Percentiles rank a stretch among this genome's conserved stretches.
Evolutionary conservation across 495 filamentous ascomycete genomes (phyloP).

Genomic region (Tuber calosporum): DNA sequence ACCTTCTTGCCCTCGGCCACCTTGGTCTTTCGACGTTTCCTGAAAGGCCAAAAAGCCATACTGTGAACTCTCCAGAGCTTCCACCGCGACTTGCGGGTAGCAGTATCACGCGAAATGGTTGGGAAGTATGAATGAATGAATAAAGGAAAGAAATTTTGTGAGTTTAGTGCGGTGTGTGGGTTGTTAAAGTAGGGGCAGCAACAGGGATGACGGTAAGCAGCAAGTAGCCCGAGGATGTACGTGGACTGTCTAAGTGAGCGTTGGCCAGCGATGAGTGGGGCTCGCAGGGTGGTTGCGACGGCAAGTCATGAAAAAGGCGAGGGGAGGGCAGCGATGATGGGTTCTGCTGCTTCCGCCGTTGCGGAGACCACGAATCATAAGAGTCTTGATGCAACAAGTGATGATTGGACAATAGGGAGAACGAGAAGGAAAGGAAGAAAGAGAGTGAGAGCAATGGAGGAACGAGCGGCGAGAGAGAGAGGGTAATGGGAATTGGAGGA

Average conservation of each 20-base stretch:
- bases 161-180: slow-evolving; percentile 9
- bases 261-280: slow-evolving; percentile 35
- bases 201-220: slow-evolving; percentile 14
- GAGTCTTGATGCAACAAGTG: not conserved
- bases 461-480: not conserved
- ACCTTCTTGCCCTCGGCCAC: slow-evolving; percentile 31
- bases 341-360: slow-evolving; percentile 23
- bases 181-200: slow-evolving; percentile 2
- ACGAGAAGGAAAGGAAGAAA: not conserved
- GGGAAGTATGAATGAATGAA: slow-evolving; percentile 23
- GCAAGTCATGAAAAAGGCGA: slow-evolving; percentile 31
- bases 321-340: slow-evolving; percentile 34
- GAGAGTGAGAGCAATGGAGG: slow-evolving; percentile 1
- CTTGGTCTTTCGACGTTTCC: slow-evolving; percentile 39
- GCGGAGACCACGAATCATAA: slow-evolving; percentile 37
- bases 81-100: slow-evolving; percentile 30
- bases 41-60: slow-evolving; percentile 41
- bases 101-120: slow-evolving; percentile 33
- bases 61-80: slow-evolving; percentile 32
- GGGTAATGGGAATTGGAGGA: not conserved
- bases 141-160: slow-evolving; percentile 19
- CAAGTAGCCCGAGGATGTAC: slow-evolving; percentile 24
- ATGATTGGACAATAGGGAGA: not conserved
- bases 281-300: slow-evolving; percentile 36
- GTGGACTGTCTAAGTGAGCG: slow-evolving; percentile 26